phyloP scores from a whole-genome alignment of 1,139 yeast species.

The Scheffersomyces lignicola region DNA sequence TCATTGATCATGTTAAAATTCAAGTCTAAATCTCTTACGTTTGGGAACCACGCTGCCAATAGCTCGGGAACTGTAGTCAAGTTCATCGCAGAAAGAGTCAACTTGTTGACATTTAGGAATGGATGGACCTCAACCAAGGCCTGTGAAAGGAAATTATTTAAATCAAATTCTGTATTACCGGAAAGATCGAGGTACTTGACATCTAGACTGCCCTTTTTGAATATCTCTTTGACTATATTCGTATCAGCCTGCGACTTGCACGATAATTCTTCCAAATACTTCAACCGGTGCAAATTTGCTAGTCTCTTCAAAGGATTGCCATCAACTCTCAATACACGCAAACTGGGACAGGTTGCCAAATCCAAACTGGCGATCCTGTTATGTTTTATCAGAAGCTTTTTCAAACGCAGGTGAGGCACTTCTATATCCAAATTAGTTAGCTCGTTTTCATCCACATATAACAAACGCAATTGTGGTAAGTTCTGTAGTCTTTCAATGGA shows the following conservation, averaged over 20 bases:
- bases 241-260: slow-evolving; percentile 33
- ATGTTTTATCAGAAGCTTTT: slow-evolving; percentile 43
- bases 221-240: slow-evolving; percentile 19
- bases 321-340: slow-evolving; percentile 49
- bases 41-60: slow-evolving; percentile 43
- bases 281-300: slow-evolving; percentile 29
- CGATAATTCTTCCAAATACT: slow-evolving; percentile 44
- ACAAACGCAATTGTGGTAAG: slow-evolving; percentile 34
- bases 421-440: slow-evolving; percentile 24
- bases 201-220: slow-evolving; percentile 18
- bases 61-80: slow-evolving; percentile 34
- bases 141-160: slow-evolving; percentile 3
- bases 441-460: slow-evolving; percentile 47
- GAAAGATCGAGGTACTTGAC: slow-evolving; percentile 37
- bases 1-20: slow-evolving; percentile 47
- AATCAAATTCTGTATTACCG: slow-evolving; percentile 26
- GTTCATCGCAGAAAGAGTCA: slow-evolving; percentile 48
- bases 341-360: slow-evolving; percentile 31
- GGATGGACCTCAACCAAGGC: slow-evolving; percentile 11
- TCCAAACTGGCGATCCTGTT: slow-evolving; percentile 37
- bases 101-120: slow-evolving; percentile 39
- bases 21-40: slow-evolving; percentile 48
- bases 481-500: slow-evolving; percentile 35
- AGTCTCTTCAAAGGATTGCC: slow-evolving; percentile 36
- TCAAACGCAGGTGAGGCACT: slow-evolving; percentile 30